Percentiles rank a stretch among this genome's conserved stretches.
Conservation (phyloP, 305 asterid species). For the Solanum hybrid region DNA sequence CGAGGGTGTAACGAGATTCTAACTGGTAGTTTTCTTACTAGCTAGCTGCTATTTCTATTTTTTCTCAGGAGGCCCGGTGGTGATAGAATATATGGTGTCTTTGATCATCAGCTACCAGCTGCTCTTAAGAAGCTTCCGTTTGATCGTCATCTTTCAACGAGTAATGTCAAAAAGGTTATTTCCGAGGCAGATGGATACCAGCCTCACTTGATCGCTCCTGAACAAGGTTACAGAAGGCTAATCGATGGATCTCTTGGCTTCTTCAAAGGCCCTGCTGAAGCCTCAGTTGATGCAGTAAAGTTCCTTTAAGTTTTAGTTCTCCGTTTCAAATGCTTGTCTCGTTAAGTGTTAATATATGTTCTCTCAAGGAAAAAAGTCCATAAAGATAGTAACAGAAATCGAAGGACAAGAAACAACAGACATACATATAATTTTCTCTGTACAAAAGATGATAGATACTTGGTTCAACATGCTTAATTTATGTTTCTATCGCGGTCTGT, state of each 20-base stretch:
- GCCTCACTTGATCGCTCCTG: slow-evolving; percentile 97
- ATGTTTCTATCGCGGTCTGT: neutral
- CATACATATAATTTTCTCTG: neutral
- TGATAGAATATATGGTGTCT: slow-evolving; percentile 79
- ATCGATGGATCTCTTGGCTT: slow-evolving; percentile 94
- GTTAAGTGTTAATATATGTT: neutral
- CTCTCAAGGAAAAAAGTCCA: neutral
- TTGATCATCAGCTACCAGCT: slow-evolving; percentile 90
- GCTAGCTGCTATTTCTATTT: neutral
- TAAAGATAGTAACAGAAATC: neutral
- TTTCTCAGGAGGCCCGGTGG: slow-evolving; percentile 91
- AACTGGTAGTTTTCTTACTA: neutral
- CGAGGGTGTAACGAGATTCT: neutral
- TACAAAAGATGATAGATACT: neutral
- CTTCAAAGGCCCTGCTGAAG: slow-evolving; percentile 99
- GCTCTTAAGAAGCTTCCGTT: slow-evolving; percentile 94
- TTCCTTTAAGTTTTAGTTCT: slow-evolving; percentile 3
- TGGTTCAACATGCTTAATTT: neutral
- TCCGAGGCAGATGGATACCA: slow-evolving; percentile 98
- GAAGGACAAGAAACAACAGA: neutral
- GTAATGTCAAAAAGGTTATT: slow-evolving; percentile 75
- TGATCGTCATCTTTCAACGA: slow-evolving; percentile 88
- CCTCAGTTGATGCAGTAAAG: slow-evolving; percentile 92
- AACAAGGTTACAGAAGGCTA: slow-evolving; percentile 94
- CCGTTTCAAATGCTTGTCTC: neutral